These are phyloP conservation scores for Hymenoscyphus scutula DNA, from an alignment of 2,329 filamentous ascomycete species.

Conservation along the genomic window DNA sequence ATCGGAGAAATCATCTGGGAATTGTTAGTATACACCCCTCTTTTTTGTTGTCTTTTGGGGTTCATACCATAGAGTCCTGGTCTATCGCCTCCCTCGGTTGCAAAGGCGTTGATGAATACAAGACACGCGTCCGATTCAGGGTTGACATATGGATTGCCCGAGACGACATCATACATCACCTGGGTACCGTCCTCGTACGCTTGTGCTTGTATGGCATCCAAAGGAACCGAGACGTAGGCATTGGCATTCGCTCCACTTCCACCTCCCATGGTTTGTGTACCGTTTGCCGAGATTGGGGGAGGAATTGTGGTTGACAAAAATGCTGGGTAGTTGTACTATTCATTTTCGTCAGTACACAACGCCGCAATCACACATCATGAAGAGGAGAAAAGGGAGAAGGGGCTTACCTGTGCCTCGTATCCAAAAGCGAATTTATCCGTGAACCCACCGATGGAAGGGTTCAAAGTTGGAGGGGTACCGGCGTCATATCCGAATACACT, in stretches of 20 bases:
- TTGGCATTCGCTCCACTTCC: slow-evolving; percentile 49
- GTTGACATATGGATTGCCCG: slow-evolving; percentile 47
- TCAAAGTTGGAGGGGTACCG: slow-evolving; percentile 11
- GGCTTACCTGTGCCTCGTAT: background rate
- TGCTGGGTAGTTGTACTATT: background rate
- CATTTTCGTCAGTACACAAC: background rate
- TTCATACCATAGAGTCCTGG: slow-evolving; percentile 52
- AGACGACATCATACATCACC: slow-evolving; percentile 58
- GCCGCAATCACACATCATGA: no score
- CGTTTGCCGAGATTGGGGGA: slow-evolving; percentile 44
- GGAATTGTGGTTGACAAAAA: slow-evolving; percentile 41
- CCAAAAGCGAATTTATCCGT: background rate
- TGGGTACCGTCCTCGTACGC: slow-evolving; percentile 55
- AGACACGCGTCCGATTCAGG: slow-evolving; percentile 60
- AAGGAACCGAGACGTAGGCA: slow-evolving; percentile 51
- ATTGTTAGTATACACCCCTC: slow-evolving; percentile 53
- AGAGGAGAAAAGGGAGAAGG: no score
- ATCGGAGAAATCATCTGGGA: slow-evolving; percentile 55
- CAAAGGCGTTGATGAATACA: slow-evolving; percentile 65
- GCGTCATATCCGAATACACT: slow-evolving; percentile 64
- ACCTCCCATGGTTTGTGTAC: slow-evolving; percentile 45
- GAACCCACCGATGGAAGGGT: background rate
- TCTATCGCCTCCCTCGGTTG: slow-evolving; percentile 69
- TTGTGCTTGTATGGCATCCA: slow-evolving; percentile 52
- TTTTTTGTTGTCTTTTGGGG: slow-evolving; percentile 51